phyloP scores from a whole-genome alignment of 805 yeast genomes.

The Wickerhamiella bombiphila region DNA sequence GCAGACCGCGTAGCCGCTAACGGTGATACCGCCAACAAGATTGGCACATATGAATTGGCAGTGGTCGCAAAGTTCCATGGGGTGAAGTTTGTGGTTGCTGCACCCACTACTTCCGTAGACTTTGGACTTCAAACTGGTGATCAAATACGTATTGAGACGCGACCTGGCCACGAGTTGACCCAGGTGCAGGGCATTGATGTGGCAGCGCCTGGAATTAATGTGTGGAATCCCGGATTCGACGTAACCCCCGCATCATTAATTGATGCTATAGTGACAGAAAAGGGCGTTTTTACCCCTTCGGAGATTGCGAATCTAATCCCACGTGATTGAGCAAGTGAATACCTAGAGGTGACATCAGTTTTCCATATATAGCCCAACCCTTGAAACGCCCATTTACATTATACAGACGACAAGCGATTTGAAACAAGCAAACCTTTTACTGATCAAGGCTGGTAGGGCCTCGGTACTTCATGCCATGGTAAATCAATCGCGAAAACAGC shows the following conservation, averaged over 20 bases:
- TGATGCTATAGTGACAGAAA: constrained; percentile 83
- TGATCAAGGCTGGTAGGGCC: too few species aligned
- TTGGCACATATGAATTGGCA: constrained; percentile 86
- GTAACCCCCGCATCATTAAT: constrained; percentile 74
- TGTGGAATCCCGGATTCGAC: constrained; percentile 96
- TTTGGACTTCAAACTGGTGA: constrained; percentile 49
- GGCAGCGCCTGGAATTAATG: constrained; percentile 72
- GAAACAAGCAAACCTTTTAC: too few species aligned
- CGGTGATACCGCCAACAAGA: constrained; percentile 94
- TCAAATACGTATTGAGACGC: constrained; percentile 70
- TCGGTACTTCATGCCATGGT: neutral
- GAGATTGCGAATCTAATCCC: neutral
- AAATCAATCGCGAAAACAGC: neutral
- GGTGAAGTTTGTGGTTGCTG: constrained; percentile 82
- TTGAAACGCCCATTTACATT: too few species aligned
- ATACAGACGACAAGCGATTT: too few species aligned
- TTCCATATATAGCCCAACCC: too few species aligned
- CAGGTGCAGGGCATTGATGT: constrained; percentile 56
- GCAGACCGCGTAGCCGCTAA: constrained; percentile 87
- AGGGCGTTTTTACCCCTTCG: constrained; percentile 26
- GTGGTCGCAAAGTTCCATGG: constrained; percentile 51
- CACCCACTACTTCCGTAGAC: constrained; percentile 88
- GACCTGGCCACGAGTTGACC: constrained; percentile 70
- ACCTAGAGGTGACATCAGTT: too few species aligned
- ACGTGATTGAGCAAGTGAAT: too few species aligned